Evolutionary conservation across 1,284 basidiomycete genomes (phyloP).

Genomic region (Tilletiaria anomala): DNA sequence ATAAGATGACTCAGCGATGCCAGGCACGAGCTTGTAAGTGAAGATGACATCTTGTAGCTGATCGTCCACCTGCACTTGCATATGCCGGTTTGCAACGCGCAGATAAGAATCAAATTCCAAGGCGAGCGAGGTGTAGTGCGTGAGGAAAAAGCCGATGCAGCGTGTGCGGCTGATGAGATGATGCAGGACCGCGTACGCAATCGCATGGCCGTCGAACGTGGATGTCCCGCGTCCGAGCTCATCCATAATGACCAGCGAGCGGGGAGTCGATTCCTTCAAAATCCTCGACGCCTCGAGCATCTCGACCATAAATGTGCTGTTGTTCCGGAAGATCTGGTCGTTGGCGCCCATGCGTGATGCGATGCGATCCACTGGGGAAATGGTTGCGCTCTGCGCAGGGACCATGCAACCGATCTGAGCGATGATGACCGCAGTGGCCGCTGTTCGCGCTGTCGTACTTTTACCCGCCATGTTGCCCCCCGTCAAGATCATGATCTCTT

Average conservation of each 20-base stretch:
- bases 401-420: slow-evolving; percentile 96
- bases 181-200: slow-evolving; percentile 36
- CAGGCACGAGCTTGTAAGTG: slow-evolving; percentile 34
- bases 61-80: slow-evolving; percentile 37
- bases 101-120: slow-evolving; percentile 31
- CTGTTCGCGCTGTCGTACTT: slow-evolving; percentile 66
- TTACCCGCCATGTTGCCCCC: slow-evolving; percentile 72
- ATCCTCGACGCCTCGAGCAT: slow-evolving; percentile 37
- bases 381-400: slow-evolving; percentile 63
- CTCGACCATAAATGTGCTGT: slow-evolving; percentile 39
- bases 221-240: slow-evolving; percentile 40
- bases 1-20: slow-evolving; percentile 73
- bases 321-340: slow-evolving; percentile 31
- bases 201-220: slow-evolving; percentile 38
- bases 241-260: slow-evolving; percentile 39
- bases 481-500: slow-evolving; percentile 70
- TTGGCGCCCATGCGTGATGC: slow-evolving; percentile 90
- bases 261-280: slow-evolving; percentile 35
- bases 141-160: slow-evolving; percentile 38
- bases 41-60: slow-evolving; percentile 32
- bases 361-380: slow-evolving; percentile 83
- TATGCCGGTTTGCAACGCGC: slow-evolving; percentile 36
- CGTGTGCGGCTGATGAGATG: slow-evolving; percentile 31
- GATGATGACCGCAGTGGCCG: slow-evolving; percentile 69
- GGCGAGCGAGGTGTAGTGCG: slow-evolving; percentile 34